phyloP scores from a whole-genome alignment of 2,329 filamentous ascomycete species.

The Colletotrichum echinochloae region DNA sequence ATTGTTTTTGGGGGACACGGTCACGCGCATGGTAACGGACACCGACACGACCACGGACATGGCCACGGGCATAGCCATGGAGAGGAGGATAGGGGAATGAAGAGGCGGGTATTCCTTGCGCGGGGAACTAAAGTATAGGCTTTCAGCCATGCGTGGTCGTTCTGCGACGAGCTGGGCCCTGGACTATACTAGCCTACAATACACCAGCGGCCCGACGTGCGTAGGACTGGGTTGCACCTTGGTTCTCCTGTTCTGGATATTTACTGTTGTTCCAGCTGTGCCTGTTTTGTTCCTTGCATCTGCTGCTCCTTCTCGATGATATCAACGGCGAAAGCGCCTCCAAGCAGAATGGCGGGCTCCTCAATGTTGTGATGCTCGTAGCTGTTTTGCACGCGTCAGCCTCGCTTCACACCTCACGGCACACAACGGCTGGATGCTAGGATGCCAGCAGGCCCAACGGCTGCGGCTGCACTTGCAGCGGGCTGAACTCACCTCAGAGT shows the following conservation, averaged over 20 bases:
- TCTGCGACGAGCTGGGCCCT: background rate
- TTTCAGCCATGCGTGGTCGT: background rate
- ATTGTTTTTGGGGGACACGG: conserved; percentile 54
- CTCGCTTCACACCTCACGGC: background rate
- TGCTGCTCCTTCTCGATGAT: conserved; percentile 44
- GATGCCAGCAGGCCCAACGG: background rate
- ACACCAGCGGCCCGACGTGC: background rate
- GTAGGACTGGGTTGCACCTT: background rate
- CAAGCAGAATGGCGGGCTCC: conserved; percentile 83
- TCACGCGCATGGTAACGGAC: conserved; percentile 40
- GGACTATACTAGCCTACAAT: background rate
- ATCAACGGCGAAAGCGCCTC: conserved; percentile 74
- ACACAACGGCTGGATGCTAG: too few relatives aligned
- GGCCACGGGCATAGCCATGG: conserved; percentile 41
- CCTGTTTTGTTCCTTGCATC: conserved; percentile 24
- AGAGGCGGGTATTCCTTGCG: conserved; percentile 54
- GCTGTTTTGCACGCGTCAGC: conserved; percentile 53
- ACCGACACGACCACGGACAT: conserved; percentile 46
- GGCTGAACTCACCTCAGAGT: conserved; percentile 72
- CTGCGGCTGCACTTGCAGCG: background rate
- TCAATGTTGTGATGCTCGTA: conserved; percentile 84
- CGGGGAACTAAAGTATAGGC: conserved; percentile 41
- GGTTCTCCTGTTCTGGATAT: background rate
- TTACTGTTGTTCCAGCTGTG: background rate
- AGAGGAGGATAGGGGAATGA: conserved; percentile 50